Conservation (phyloP, 108 stramenopile genomes). For the Cyclotella distinguenda region DNA sequence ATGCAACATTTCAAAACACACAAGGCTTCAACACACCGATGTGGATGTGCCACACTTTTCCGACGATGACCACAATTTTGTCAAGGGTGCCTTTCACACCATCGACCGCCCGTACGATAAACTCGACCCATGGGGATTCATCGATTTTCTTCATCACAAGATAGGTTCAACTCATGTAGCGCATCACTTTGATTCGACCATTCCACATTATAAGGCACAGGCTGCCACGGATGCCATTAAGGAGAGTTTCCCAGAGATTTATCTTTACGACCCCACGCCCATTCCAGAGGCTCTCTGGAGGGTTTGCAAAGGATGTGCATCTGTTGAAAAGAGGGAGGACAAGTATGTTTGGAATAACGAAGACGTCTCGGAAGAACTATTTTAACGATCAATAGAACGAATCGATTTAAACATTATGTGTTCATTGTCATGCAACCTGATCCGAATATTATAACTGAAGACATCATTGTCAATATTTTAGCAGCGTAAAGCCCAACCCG, state of each 20-base stretch:
- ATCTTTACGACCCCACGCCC: conserved; percentile 84
- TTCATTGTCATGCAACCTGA: too few relatives aligned
- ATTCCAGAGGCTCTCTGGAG: conserved; percentile 86
- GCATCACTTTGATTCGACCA: conserved; percentile 93
- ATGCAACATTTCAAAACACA: not conserved
- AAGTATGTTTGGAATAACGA: conserved; percentile 81
- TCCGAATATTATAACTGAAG: too few relatives aligned
- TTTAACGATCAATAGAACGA: too few relatives aligned
- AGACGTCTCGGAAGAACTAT: conserved; percentile 53
- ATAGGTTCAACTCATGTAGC: conserved; percentile 97
- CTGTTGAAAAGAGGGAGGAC: conserved; percentile 73
- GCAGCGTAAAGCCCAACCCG: too few relatives aligned
- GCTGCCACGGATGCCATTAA: conserved; percentile 89
- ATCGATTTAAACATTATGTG: too few relatives aligned
- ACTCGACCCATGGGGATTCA: conserved; percentile 82
- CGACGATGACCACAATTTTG: conserved; percentile 89
- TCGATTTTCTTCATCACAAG: conserved; percentile 94
- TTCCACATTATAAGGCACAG: conserved; percentile 88
- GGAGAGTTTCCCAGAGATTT: conserved; percentile 77
- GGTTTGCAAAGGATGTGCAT: conserved; percentile 80
- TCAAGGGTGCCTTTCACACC: conserved; percentile 95
- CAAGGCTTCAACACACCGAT: conserved; percentile 96
- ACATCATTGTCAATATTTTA: too few relatives aligned
- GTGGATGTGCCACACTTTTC: conserved; percentile 95
- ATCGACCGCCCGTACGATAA: conserved; percentile 96